Base-by-base conservation (phyloP, 164 flowering plant genomes). In the Paratinospora sagittata region DNA sequence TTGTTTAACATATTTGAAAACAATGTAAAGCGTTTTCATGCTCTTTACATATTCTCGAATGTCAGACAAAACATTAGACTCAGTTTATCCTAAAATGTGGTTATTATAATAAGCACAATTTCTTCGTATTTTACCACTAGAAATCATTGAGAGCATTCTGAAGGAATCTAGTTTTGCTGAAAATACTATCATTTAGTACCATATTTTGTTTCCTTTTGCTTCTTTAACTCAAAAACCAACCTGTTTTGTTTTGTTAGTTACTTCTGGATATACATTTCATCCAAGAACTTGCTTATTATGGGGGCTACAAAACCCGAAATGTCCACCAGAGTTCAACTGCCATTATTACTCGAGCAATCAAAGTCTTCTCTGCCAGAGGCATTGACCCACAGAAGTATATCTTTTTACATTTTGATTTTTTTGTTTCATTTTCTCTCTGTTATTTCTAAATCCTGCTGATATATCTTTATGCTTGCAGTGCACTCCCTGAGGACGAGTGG, bases 191-290 rank as follows among this genome's bases (percentile, higher is more conserved):
- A 37, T 39, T 66, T 16, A 11, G 24, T 26, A 3, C 16, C 13
- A 27, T 49, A 17, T 68, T 70, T 33, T 21, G 36, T 21, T 57
- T 69, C 45, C 14, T 12, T 47, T 60, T 36, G 10, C 58, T 66
- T 27, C 45, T 34, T 64, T 27, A 14, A 43, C 66, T 70, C 55
- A 23, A 9, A 57, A 11, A 73, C 26, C 27, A 45, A 39, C 21
- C 60, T 63, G 27, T 45, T 34, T 21, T 30, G 34, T 30, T 21
- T 72, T 80, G 36, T 77, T 93, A 93, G 98, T 78, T 96, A 62
- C 84, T 93, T 80, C 93, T 96, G 63, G 99, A 96, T 74, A 91
- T 93, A 97, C 97, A 90, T 78, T 96, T 96, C 81, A 87, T 90
- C 27, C 92, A 90, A 67, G 98, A 96, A 78, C 93, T 93, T 73